These are phyloP conservation scores for Ustilago trichophora DNA, from an alignment of 1,284 basidiomycete genomes.

Conservation along the genomic window DNA sequence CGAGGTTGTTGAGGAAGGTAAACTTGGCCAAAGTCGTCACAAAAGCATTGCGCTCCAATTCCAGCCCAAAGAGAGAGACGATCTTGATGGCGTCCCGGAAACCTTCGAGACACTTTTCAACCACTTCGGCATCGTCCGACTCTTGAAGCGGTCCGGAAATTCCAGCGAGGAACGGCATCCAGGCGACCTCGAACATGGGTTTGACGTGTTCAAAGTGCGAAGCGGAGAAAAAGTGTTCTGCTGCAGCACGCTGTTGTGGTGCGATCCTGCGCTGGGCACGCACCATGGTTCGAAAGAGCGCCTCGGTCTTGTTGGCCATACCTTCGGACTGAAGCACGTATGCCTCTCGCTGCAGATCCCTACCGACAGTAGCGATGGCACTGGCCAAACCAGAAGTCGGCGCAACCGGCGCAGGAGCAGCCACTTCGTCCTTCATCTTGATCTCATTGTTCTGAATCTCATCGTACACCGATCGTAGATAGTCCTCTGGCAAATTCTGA, in stretches of 20 bases:
- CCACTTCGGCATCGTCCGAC: constrained; percentile 59
- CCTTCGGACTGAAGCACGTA: constrained; percentile 65
- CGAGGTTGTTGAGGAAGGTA: constrained; percentile 66
- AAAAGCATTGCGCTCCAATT: constrained; percentile 66
- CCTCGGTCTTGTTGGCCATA: constrained; percentile 66
- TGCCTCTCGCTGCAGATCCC: constrained; percentile 64
- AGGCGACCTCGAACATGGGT: constrained; percentile 67
- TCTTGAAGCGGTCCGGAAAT: constrained; percentile 65
- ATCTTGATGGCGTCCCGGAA: constrained; percentile 66
- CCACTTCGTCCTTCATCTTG: constrained; percentile 66
- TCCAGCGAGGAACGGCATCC: constrained; percentile 66
- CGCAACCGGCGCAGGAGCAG: constrained; percentile 20
- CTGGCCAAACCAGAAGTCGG: constrained; percentile 55
- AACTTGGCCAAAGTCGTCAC: constrained; percentile 66
- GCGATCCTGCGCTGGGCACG: constrained; percentile 61
- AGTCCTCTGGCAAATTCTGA: constrained; percentile 62
- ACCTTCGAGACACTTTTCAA: constrained; percentile 60
- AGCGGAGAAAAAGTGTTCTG: constrained; percentile 65
- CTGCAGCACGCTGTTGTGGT: constrained; percentile 59
- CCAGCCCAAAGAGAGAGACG: constrained; percentile 64
- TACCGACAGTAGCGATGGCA: constrained; percentile 62
- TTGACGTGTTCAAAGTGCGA: constrained; percentile 66
- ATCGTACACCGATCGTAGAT: constrained; percentile 58
- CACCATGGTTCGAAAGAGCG: constrained; percentile 66
- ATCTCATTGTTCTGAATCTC: constrained; percentile 66